Evolutionary conservation across 1,284 basidiomycete genomes (phyloP), one percentile per base, ranked within the genome.

Genomic region (Cutaneotrichosporon cavernicola): DNA sequence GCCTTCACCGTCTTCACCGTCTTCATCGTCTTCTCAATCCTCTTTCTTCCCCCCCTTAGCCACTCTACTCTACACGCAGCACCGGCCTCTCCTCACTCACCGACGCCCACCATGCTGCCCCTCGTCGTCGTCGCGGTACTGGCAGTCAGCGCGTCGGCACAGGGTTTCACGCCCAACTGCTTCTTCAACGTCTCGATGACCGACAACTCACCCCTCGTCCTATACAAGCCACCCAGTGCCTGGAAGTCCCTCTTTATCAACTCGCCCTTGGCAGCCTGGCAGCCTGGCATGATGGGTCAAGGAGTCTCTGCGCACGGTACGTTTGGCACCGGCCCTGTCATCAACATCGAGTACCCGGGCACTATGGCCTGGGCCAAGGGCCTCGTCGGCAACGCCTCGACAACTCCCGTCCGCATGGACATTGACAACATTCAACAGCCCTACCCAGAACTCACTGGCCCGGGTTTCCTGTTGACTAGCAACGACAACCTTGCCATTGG

Each of bases 261-360:
- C 55, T 43, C 55, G 11, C 6, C 22, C 36, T n/a, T n/a, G n/a
- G n/a, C n/a, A n/a, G n/a, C n/a, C n/a, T 56, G 38, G 36, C 55
- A 43, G 36, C 13, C 22, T 8, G 55, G 55, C 5, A 14, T 43
- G 4, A 26, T 43, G 36, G 55, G 55, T 21, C 4, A 16, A 10
- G 55, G 55, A 5, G 26, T 4, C 13, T 56, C 55, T 0, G 2
- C 22, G 18, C 55, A 56, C 34, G 4, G 13, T 11, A 22, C 34
- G 11, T 56, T 14, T 22, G 38, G 38, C 14, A 0, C 11, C 4
- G 36, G 38, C 3, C 32, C 55, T 11, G 26, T 7, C 0, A 18
- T 30, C 21, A 30, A 13, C 22, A 13, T 43, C 55, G 55, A 56
- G 55, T 56, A 40, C 18, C 21, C 36, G 26, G 55, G 55, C 13